Evolutionary conservation across 306 rosid genomes (phyloP), one percentile per base, ranked within the genome.

Genomic region (Datisca glomerata): DNA sequence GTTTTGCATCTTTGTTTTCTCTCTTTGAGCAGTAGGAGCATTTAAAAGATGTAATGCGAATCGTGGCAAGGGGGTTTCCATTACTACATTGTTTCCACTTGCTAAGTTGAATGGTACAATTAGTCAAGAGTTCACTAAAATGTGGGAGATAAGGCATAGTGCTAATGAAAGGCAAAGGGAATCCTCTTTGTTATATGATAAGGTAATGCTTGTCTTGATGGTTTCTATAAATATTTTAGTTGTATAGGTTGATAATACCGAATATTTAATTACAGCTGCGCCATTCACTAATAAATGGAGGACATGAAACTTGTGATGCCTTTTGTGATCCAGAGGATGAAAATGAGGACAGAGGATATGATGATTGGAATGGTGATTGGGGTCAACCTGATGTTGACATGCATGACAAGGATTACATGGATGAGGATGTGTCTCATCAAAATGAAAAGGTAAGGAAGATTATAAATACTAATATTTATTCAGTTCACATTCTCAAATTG

Each of bases 41-140:
- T 24, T 37, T 27, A 80, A 55, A 57, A 74, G 68, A 54, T 67
- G 40, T 17, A 57, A 45, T 24, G 29, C 44, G 18, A 59, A 43
- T 35, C 54, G 64, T 23, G 24, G 55, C 25, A 70, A 36, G 48
- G 67, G 18, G 28, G 65, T 47, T 22, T 61, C 72, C 45, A 46
- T 77, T 45, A 53, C 59, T 41, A 55, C 68, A 17, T 28, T 77
- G 60, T 89, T 89, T 73, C 98, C 98, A 48, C 71, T 55, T 18
- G 98, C 93, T 7, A 84, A 72, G 37, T 49, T 80, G 65, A 75
- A 63, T 42, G 96, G 98, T 56, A 65, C 98, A 46, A 29, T 84
- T 60, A 74, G 89, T 64, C 74, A 77, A 24, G 95, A 77, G 63
- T 85, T 89, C 47, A 60, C 35, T 33, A 61, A 64, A 38, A 27